Evolutionary conservation across 1,139 yeast genomes (phyloP).

Genomic region (Candida dubliniensis): DNA sequence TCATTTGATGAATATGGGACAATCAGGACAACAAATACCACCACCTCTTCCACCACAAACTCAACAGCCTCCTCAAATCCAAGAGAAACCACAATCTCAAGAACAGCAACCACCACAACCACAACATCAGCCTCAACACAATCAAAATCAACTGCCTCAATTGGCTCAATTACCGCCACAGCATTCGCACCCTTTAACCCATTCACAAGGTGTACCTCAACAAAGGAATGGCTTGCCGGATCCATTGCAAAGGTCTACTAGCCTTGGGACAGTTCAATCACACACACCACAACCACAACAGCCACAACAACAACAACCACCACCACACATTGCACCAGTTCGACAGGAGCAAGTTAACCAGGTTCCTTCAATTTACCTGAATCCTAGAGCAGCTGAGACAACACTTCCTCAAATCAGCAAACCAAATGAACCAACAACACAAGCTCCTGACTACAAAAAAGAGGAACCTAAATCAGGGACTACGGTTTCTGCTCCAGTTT

Average conservation of each 20-base stretch:
- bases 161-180: not conserved
- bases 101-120: slow-evolving; percentile 3
- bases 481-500: not conserved
- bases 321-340: not conserved
- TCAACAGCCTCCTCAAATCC: slow-evolving; percentile 6
- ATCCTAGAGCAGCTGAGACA: not conserved
- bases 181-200: not conserved
- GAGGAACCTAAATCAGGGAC: not conserved
- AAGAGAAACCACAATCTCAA: slow-evolving; percentile 4
- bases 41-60: slow-evolving; percentile 6
- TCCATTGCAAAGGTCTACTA: no score
- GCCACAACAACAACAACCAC: not conserved
- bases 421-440: no score
- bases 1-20: slow-evolving; percentile 6
- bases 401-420: no score
- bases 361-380: slow-evolving; percentile 1
- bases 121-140: slow-evolving; percentile 1
- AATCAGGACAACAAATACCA: slow-evolving; percentile 6
- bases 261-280: not conserved
- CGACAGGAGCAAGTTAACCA: slow-evolving; percentile 1
- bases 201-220: not conserved
- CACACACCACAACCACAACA: not conserved
- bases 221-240: no score
- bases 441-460: not conserved
- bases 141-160: slow-evolving; percentile 1